phyloP scores from a whole-genome alignment of 257 asterid genomes.

The Phtheirospermum japonicum region DNA sequence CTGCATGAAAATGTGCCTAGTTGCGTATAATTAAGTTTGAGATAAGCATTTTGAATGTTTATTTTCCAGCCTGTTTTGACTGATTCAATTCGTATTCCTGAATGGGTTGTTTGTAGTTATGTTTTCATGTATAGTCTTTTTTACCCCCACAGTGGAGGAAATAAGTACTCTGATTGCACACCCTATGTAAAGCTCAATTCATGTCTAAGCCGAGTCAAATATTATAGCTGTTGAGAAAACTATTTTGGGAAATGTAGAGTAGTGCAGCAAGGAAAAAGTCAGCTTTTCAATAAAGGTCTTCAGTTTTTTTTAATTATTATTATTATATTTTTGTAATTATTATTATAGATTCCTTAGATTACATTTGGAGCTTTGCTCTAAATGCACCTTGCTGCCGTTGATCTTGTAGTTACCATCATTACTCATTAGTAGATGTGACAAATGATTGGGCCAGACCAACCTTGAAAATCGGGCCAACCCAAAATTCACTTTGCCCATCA shows the following conservation, averaged over 20 bases:
- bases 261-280: slow-evolving; percentile 1
- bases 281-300: too few relatives aligned
- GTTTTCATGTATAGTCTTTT: not conserved
- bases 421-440: too few relatives aligned
- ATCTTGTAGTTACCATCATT: too few relatives aligned
- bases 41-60: not conserved
- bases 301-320: too few relatives aligned
- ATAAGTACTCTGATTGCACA: not conserved
- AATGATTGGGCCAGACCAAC: too few relatives aligned
- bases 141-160: not conserved
- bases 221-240: not conserved
- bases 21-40: not conserved
- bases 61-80: slow-evolving; percentile 5
- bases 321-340: too few relatives aligned
- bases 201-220: slow-evolving; percentile 1
- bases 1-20: slow-evolving; percentile 5
- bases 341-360: too few relatives aligned
- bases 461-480: too few relatives aligned
- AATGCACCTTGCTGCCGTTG: too few relatives aligned
- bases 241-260: not conserved
- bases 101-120: not conserved
- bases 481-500: too few relatives aligned
- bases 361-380: too few relatives aligned
- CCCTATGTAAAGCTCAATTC: not conserved
- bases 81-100: too few relatives aligned